Conservation (phyloP, 495 filamentous ascomycete genomes). For the Penicillium paradoxum region DNA sequence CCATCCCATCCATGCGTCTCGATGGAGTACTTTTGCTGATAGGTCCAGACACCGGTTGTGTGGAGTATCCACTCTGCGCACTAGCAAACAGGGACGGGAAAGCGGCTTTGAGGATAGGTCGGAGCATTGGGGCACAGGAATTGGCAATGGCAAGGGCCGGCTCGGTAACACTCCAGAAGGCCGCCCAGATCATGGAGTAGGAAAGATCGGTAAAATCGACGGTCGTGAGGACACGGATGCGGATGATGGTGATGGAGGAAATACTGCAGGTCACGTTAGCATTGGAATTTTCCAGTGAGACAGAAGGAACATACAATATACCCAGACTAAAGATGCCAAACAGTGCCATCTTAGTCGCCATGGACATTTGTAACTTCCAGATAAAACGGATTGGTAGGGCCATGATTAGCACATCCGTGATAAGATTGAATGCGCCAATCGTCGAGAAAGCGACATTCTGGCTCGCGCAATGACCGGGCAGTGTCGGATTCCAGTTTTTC, state of each 20-base stretch:
- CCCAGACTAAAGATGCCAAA: slow-evolving; percentile 19
- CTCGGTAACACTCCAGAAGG: slow-evolving; percentile 24
- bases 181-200: slow-evolving; percentile 25
- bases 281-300: too few relatives aligned
- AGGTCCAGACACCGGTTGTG: slow-evolving; percentile 3
- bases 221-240: slow-evolving; percentile 18
- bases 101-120: slow-evolving; percentile 14
- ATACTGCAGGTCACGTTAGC: slow-evolving; percentile 9
- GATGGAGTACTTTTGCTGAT: slow-evolving; percentile 7
- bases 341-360: slow-evolving; percentile 18
- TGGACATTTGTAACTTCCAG: slow-evolving; percentile 29
- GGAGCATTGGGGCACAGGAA: slow-evolving; percentile 23
- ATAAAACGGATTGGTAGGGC: slow-evolving; percentile 38
- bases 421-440: slow-evolving; percentile 30
- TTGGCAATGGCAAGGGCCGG: slow-evolving; percentile 19
- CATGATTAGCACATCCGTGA: slow-evolving; percentile 41
- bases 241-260: slow-evolving; percentile 23
- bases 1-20: slow-evolving; percentile 11
- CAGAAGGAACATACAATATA: slow-evolving; percentile 8
- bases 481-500: slow-evolving; percentile 15
- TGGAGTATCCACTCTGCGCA: slow-evolving; percentile 11
- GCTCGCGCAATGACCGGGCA: slow-evolving; percentile 17
- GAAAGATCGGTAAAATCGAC: slow-evolving; percentile 19
- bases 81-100: slow-evolving; percentile 15
- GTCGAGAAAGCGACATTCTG: slow-evolving; percentile 23